Evolutionary conservation across 495 filamentous ascomycete species (phyloP).

Genomic region (Parachaetomium inaequale): DNA sequence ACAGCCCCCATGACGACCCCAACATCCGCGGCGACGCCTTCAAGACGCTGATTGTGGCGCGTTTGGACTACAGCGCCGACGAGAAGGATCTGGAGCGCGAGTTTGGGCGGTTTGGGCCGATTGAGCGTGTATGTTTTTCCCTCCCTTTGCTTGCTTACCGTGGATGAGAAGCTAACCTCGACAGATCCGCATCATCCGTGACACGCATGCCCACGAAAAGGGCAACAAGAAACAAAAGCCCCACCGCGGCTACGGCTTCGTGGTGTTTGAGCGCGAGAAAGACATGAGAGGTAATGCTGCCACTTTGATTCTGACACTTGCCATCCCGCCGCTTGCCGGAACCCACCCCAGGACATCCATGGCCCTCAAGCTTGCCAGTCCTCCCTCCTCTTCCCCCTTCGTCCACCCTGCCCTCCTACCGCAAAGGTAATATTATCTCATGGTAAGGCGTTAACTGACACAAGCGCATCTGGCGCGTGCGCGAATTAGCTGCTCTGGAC

Average conservation of each 20-base stretch:
- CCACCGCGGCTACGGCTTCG: constrained; percentile 90
- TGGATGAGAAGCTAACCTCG: constrained; percentile 14
- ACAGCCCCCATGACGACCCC: constrained; percentile 68
- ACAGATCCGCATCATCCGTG: constrained; percentile 82
- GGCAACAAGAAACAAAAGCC: constrained; percentile 77
- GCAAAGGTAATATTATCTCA: constrained; percentile 35
- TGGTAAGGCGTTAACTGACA: constrained; percentile 57
- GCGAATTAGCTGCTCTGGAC: constrained; percentile 56
- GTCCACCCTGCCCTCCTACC: constrained; percentile 4
- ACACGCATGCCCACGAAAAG: constrained; percentile 62
- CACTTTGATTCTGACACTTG: constrained; percentile 38
- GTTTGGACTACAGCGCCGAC: constrained; percentile 83
- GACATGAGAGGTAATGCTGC: constrained; percentile 93
- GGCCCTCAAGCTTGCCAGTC: constrained; percentile 59
- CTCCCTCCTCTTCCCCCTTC: constrained; percentile 21
- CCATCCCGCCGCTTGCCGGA: constrained; percentile 27
- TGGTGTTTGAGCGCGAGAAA: constrained; percentile 95
- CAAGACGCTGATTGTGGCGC: constrained; percentile 89
- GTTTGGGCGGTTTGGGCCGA: constrained; percentile 90
- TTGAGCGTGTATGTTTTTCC: constrained; percentile 70
- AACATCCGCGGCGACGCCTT: constrained; percentile 90
- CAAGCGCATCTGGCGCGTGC: constrained; percentile 51
- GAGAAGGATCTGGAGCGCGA: constrained; percentile 89
- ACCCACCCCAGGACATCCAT: constrained; percentile 34
- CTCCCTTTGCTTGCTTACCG: background rate